Percentiles rank a stretch among this genome's conserved stretches.
These are phyloP conservation scores for Cyclotella sp. DNA, from an alignment of 108 stramenopile genomes.

Conservation along the genomic window DNA sequence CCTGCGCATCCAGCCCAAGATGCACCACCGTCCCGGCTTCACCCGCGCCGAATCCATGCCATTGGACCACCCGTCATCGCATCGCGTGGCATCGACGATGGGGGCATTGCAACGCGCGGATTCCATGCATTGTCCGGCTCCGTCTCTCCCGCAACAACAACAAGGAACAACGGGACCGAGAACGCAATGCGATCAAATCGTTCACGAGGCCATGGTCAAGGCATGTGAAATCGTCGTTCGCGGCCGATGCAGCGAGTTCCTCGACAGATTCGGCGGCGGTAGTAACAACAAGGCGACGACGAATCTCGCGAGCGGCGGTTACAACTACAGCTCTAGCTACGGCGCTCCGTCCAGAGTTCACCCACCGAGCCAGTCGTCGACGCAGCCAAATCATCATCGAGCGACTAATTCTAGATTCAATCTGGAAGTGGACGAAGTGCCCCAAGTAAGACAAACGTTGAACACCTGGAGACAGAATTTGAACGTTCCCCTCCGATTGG, in stretches of 20 bases:
- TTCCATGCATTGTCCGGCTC: too few relatives aligned
- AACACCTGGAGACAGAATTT: conserved; percentile 60
- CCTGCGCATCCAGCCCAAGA: too few relatives aligned
- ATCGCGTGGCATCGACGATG: too few relatives aligned
- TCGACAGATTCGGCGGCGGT: background rate
- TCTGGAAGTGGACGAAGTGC: conserved; percentile 70
- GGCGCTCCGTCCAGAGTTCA: conserved; percentile 5
- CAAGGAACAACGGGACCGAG: conserved; percentile 44
- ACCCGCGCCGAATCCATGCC: too few relatives aligned
- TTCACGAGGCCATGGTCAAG: conserved; percentile 88
- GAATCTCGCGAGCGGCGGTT: background rate
- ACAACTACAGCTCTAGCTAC: background rate
- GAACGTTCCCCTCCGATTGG: conserved; percentile 82
- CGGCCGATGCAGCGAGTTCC: conserved; percentile 53
- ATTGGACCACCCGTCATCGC: too few relatives aligned
- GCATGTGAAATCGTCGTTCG: conserved; percentile 83
- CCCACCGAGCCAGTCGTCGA: conserved; percentile 20
- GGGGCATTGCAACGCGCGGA: too few relatives aligned
- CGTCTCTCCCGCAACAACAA: background rate
- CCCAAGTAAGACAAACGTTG: conserved; percentile 57
- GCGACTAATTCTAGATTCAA: conserved; percentile 65
- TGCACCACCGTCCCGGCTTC: too few relatives aligned
- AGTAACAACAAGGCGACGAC: background rate
- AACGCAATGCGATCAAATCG: conserved; percentile 88
- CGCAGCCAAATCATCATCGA: conserved; percentile 21